These are phyloP conservation scores for slime mould (Dictyostelium discoideum) DNA, from an alignment of 78 protist species.

Conservation along the genomic window dicty_2.7 NC_007091.3:882001-882500, in stretches of 20 bases:
- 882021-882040: slow-evolving; percentile 40
- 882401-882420: slow-evolving; percentile 98
- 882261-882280: slow-evolving; percentile 98
- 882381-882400: slow-evolving; percentile 97
- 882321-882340: slow-evolving; percentile 84
- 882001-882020: slow-evolving; percentile 39
- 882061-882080: slow-evolving; percentile 7
- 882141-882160: slow-evolving; percentile 93
- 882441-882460: slow-evolving; percentile 52
- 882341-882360: slow-evolving; percentile 88
- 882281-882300: slow-evolving; percentile 97
- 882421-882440: slow-evolving; percentile 93
- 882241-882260: slow-evolving; percentile 93
- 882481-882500: slow-evolving; percentile 39
- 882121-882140: slow-evolving; percentile 15
- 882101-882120: slow-evolving; percentile 83
- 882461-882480: slow-evolving; percentile 76
- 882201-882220: slow-evolving; percentile 92
- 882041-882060: slow-evolving; percentile 43
- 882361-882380: slow-evolving; percentile 99
- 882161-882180: slow-evolving; percentile 87
- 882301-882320: slow-evolving; percentile 91
- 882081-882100: slow-evolving; percentile 79
- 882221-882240: slow-evolving; percentile 98
- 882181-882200: slow-evolving; percentile 57